Percentiles rank a stretch among this genome's conserved stretches.
Evolutionary conservation across 768 basidiomycete species (phyloP).

Genomic region (Tubosaeta sp.): DNA sequence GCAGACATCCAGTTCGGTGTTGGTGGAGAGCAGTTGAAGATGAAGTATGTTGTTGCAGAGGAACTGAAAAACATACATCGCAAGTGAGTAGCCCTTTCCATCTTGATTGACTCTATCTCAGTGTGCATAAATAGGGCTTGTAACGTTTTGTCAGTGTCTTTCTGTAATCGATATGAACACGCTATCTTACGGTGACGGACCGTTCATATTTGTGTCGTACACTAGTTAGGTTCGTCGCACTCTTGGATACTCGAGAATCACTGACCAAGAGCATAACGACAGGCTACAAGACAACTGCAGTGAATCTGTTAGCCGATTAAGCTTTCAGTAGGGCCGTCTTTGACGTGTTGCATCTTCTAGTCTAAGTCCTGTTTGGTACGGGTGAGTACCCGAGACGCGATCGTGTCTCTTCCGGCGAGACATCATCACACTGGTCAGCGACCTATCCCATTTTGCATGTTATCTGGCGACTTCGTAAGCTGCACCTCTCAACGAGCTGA

Average conservation of each 20-base stretch:
- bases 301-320: constrained; percentile 73
- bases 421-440: too few species aligned
- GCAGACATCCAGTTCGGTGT: constrained; percentile 65
- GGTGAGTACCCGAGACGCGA: constrained; percentile 17
- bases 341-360: constrained; percentile 8
- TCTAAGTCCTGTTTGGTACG: constrained; percentile 28
- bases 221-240: constrained; percentile 20
- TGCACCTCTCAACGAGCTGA: too few species aligned
- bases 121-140: constrained; percentile 73
- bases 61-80: constrained; percentile 73
- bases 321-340: constrained; percentile 47
- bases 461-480: constrained; percentile 69
- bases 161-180: background rate
- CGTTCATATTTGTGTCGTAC: constrained; percentile 20
- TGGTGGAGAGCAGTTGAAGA: constrained; percentile 51
- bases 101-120: constrained; percentile 17
- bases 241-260: background rate
- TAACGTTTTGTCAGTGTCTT: constrained; percentile 28
- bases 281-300: constrained; percentile 61
- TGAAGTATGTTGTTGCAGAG: constrained; percentile 51
- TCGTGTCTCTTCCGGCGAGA: background rate
- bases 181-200: constrained; percentile 39
- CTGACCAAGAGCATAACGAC: constrained; percentile 1
- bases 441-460: constrained; percentile 68
- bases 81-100: constrained; percentile 41